Base-by-base conservation (phyloP, 1,139 yeast genomes). In the Taphrina sp. region DNA sequence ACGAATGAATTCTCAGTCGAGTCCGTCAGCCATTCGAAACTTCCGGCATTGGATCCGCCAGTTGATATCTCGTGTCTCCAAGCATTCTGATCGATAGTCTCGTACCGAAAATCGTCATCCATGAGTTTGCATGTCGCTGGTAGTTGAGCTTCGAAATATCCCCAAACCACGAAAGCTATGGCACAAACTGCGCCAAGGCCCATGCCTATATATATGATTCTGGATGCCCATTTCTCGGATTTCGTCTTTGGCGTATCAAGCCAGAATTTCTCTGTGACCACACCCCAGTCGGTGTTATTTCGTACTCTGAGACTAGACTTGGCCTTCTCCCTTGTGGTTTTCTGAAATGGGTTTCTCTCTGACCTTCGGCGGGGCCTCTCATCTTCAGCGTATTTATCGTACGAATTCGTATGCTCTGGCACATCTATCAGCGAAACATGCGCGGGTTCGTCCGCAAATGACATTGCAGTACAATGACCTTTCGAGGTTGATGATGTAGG, bases 1-100 rank as follows among this genome's bases (percentile, higher is more conserved):
- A 60, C 46, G 56, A 51, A 60, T 2, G 61, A 35, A 47, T 60
- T 60, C 29, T 51, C 45, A 10, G 33, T 16, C 5, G 52, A 42
- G 22, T 44, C 36, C 5, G 62, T 59, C 26, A 59, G 36, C 62
- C 61, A 59, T 14, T 59, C 59, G 24, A 60, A 60, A 34, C 47
- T 49, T 16, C 61, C 60, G 34, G 53, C 57, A 37, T 60, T 57
- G 26, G 57, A 58, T 2, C 62, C 62, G 19, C 62, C 62, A 19
- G 57, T 41, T 29, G 59, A 56, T 12, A 49, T 46, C 33, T 60
- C 62, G 35, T 39, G 56, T 5, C 22, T 24, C 62, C 62, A 60
- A 4, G 49, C 10, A 3, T 38, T 20, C 7, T 52, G 22, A 37
- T 56, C 56, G 12, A 58, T n/a, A 10, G 36, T 10, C 20, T 56